Evolutionary conservation across 495 filamentous ascomycete genomes (phyloP).

Genomic region (Aspergillus ostianus): DNA sequence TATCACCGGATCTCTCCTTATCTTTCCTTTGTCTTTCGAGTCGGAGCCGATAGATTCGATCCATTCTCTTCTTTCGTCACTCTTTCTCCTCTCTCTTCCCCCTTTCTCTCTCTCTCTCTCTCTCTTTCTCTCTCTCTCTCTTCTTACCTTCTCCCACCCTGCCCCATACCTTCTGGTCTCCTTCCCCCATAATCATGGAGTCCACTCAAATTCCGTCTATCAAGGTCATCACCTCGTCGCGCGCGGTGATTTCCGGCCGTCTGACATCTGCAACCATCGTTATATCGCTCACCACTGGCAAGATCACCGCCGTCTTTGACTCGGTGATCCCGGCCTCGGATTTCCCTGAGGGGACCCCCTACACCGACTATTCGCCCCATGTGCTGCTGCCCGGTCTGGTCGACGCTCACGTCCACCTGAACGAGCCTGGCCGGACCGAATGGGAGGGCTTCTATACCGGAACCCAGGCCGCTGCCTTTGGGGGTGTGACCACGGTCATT

Average conservation of each 20-base stretch:
- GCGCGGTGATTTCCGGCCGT: slow-evolving; percentile 66
- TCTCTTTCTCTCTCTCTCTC: background rate
- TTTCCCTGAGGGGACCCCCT: slow-evolving; percentile 71
- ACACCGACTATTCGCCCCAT: slow-evolving; percentile 83
- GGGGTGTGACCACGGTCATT: slow-evolving; percentile 95
- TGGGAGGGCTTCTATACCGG: slow-evolving; percentile 98
- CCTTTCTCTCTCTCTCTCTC: background rate
- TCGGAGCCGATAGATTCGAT: background rate
- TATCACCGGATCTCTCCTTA: background rate
- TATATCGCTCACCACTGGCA: slow-evolving; percentile 75
- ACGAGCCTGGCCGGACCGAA: slow-evolving; percentile 95
- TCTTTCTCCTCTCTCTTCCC: background rate
- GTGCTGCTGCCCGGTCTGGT: slow-evolving; percentile 89
- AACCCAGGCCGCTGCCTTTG: slow-evolving; percentile 89
- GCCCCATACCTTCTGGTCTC: background rate
- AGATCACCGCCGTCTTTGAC: slow-evolving; percentile 75
- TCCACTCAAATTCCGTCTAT: slow-evolving; percentile 43
- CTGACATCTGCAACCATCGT: slow-evolving; percentile 77
- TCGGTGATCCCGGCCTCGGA: slow-evolving; percentile 66
- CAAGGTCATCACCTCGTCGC: slow-evolving; percentile 77
- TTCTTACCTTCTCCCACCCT: slow-evolving; percentile 4
- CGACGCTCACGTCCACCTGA: slow-evolving; percentile 96
- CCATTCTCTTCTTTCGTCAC: background rate
- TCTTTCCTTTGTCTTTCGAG: background rate
- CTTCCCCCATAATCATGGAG: slow-evolving; percentile 24